A percentile compares a stretch with the other conserved stretches of the same genome.
phyloP scores from a whole-genome alignment of 1,284 basidiomycete genomes.

The Gymnopus androsaceus region DNA sequence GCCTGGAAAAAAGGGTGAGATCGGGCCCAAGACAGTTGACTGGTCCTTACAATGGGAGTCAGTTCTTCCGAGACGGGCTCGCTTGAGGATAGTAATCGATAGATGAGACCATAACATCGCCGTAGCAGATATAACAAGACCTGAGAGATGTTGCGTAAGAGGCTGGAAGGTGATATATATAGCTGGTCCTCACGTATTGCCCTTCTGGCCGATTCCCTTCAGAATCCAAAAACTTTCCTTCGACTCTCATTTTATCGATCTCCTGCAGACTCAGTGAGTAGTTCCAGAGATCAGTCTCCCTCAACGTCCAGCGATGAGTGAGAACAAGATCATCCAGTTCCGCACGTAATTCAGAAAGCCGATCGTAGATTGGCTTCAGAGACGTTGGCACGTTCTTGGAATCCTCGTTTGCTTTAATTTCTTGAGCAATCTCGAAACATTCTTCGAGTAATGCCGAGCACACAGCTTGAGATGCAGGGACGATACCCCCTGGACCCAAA shows the following conservation, averaged over 20 bases:
- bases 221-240: slow-evolving; percentile 95
- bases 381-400: slow-evolving; percentile 87
- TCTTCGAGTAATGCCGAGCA: slow-evolving; percentile 91
- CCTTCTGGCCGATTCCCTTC: slow-evolving; percentile 90
- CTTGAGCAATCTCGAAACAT: slow-evolving; percentile 95
- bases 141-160: slow-evolving; percentile 39
- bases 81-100: slow-evolving; percentile 92
- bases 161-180: background rate
- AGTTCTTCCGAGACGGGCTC: slow-evolving; percentile 99
- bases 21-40: background rate
- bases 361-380: slow-evolving; percentile 93
- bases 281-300: slow-evolving; percentile 95
- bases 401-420: slow-evolving; percentile 93
- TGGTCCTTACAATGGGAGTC: slow-evolving; percentile 83
- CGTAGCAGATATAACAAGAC: slow-evolving; percentile 90
- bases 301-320: slow-evolving; percentile 95
- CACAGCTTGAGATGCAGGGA: slow-evolving; percentile 90
- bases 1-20: slow-evolving; percentile 51
- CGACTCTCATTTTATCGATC: slow-evolving; percentile 95
- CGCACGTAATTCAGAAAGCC: slow-evolving; percentile 82
- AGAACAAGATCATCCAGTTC: slow-evolving; percentile 90
- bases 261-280: slow-evolving; percentile 94
- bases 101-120: slow-evolving; percentile 96
- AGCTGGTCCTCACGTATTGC: slow-evolving; percentile 71
- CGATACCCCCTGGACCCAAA: slow-evolving; percentile 87